Conservation (phyloP, 2,329 filamentous ascomycete genomes). For the Aspergillus sp. region DNA sequence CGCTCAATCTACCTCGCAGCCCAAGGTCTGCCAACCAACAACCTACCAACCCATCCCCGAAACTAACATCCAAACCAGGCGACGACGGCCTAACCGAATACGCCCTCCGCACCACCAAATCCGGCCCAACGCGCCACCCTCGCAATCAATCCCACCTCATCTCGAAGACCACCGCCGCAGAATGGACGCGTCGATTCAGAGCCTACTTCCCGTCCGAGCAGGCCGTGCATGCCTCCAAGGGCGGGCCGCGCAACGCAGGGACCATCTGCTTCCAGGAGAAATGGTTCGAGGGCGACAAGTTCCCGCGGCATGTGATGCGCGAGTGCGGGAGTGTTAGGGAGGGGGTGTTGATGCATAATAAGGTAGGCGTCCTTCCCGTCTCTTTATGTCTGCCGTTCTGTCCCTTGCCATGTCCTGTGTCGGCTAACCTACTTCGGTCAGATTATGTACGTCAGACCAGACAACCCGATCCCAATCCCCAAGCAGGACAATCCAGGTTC, state of each 20-base stretch:
- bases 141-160: constrained; percentile 39
- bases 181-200: constrained; percentile 46
- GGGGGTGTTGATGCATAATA: constrained; percentile 80
- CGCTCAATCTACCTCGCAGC: constrained; percentile 49
- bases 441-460: constrained; percentile 26
- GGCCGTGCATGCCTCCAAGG: constrained; percentile 58
- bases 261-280: constrained; percentile 70
- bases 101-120: constrained; percentile 25
- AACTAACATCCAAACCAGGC: constrained; percentile 24
- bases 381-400: background rate
- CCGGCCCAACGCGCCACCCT: constrained; percentile 13
- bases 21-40: constrained; percentile 34
- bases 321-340: constrained; percentile 64
- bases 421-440: constrained; percentile 6
- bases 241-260: constrained; percentile 57
- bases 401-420: too few relatives aligned
- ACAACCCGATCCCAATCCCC: constrained; percentile 17
- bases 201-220: constrained; percentile 72
- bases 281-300: constrained; percentile 61
- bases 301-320: constrained; percentile 62
- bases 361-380: constrained; percentile 45
- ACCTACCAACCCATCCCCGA: background rate
- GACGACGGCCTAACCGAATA: constrained; percentile 39
- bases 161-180: constrained; percentile 20
- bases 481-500: constrained; percentile 11